Base-by-base conservation (phyloP, 176 grass and related monocot genomes). In the Cocos nucifera region DNA sequence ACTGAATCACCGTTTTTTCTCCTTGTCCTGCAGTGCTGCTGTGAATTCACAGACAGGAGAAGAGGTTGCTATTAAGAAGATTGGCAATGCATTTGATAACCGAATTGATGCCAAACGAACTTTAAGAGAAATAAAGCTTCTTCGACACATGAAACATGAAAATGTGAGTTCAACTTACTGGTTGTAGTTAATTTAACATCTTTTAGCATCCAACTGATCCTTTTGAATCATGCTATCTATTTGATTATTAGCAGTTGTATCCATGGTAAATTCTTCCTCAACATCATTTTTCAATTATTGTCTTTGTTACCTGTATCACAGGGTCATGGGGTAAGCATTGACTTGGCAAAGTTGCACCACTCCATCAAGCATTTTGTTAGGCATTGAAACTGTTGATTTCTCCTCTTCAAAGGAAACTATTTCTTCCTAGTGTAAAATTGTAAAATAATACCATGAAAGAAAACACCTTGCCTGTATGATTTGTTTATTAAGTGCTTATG, bases 41-140 rank as follows among this genome's bases (percentile, higher is more conserved):
- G 69, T 89, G 26, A 98, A 98, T 65, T 78, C 84, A 4, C 87
- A 86, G 72, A 98, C 82, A 27, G 76, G 64, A 3, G 87, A 92
- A 76, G 84, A 89, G 76, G 84, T 98, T 19, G 93, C 93, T 15
- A 92, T 98, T 64, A 98, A 98, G 70, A 98, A 98, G 76, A 98
- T 98, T 6, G 93, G 93, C 17, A 98, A 98, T 76, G 87, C 93
- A 15, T 98, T 98, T 49, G 93, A 98, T 60, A 98, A 98, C 7
- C 78, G 83, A 78, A 85, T 92, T 17, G 93, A 98, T 51, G 93
- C 93, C 5, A 98, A 98, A 44, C 82, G 87, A 26, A 92, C 93
- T 66, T 74, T 98, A n/a, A 68, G 93, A 79, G 93, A 98, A 66
- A 91, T 98, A 26, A 98, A 98, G 73, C 63, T 98, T 67, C 88